Conservation (phyloP, 441 rosid genomes). For the Corymbia calophylla region DNA sequence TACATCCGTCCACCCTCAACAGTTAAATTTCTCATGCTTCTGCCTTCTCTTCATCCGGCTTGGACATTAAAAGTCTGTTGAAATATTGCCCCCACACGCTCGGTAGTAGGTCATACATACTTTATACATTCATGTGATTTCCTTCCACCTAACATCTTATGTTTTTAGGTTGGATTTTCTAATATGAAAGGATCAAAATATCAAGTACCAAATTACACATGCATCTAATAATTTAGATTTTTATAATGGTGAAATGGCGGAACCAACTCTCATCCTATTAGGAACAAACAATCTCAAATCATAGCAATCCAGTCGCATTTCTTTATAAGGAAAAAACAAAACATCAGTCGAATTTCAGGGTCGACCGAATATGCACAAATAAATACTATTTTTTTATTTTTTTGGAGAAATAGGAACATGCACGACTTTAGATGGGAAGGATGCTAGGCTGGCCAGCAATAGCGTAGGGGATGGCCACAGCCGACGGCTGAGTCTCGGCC, state of each 20-base stretch:
- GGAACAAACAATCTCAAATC: not conserved
- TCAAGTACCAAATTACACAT: accelerated
- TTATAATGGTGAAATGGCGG: not conserved
- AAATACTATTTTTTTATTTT: accelerated
- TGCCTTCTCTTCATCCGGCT: not conserved
- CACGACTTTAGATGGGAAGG: not conserved
- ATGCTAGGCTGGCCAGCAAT: not conserved
- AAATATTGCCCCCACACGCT: not conserved
- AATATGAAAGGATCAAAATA: not conserved
- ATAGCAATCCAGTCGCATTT: not conserved
- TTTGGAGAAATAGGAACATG: not conserved
- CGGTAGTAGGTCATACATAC: accelerated
- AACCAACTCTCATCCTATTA: not conserved
- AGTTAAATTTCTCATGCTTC: not conserved
- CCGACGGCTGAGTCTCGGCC: not conserved
- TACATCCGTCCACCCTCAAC: not conserved
- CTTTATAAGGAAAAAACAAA: not conserved
- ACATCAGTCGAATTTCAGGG: not conserved
- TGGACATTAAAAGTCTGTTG: not conserved
- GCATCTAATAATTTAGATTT: not conserved
- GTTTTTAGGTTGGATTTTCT: not conserved
- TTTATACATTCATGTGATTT: not conserved
- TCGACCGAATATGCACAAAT: not conserved
- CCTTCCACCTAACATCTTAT: not conserved
- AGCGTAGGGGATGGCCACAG: not conserved